These are phyloP conservation scores for Colletotrichum gigasporum DNA, from an alignment of 2,329 filamentous ascomycete species.

Conservation along the genomic window DNA sequence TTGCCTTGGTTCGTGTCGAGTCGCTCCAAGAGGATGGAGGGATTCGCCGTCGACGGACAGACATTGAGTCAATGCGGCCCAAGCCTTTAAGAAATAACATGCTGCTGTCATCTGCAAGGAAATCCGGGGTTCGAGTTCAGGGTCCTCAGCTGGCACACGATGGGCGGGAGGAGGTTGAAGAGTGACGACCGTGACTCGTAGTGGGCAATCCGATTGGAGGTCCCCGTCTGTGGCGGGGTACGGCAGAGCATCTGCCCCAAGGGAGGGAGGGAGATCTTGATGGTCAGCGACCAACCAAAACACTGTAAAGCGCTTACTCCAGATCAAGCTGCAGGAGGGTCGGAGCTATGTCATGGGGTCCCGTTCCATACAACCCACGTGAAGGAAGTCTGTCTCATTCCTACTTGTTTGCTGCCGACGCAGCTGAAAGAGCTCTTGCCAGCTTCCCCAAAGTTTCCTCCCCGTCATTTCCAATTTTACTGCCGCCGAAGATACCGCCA, in stretches of 20 bases:
- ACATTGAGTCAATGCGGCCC: too few relatives aligned
- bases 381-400: neutral
- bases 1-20: too few relatives aligned
- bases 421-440: neutral
- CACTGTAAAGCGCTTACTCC: neutral
- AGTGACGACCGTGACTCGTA: neutral
- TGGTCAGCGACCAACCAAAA: constrained; percentile 23
- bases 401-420: neutral
- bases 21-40: too few relatives aligned
- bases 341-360: constrained; percentile 12
- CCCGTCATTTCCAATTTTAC: neutral
- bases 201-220: neutral
- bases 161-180: too few relatives aligned
- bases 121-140: too few relatives aligned
- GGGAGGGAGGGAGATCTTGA: neutral
- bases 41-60: too few relatives aligned
- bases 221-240: constrained; percentile 3
- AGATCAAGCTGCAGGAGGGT: constrained; percentile 1
- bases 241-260: neutral
- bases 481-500: neutral
- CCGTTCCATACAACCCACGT: neutral
- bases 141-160: too few relatives aligned
- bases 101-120: too few relatives aligned
- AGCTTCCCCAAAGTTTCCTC: neutral
- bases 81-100: too few relatives aligned